Evolutionary conservation across 768 basidiomycete genomes (phyloP).

Genomic region (Tricholoma sp.): DNA sequence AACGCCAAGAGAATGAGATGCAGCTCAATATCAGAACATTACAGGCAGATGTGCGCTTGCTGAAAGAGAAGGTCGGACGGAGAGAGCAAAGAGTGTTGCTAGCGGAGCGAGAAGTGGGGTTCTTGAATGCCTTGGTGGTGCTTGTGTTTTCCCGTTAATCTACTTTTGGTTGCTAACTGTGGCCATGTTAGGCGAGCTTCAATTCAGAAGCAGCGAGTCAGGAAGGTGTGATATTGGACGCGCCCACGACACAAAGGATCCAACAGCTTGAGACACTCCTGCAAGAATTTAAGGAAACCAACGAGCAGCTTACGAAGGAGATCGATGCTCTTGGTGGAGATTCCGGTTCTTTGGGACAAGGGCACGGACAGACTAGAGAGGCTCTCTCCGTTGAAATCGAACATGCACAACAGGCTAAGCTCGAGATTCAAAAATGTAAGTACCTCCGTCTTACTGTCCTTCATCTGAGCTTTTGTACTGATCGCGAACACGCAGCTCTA

Average conservation of each 20-base stretch:
- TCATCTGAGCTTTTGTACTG: background rate
- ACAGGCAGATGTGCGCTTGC: constrained; percentile 27
- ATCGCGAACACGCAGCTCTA: constrained; percentile 32
- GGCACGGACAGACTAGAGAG: constrained; percentile 21
- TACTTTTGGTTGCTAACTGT: background rate
- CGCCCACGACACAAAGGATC: constrained; percentile 37
- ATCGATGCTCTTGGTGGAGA: constrained; percentile 41
- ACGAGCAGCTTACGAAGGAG: constrained; percentile 39
- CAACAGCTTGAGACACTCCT: constrained; percentile 53
- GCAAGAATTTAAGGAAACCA: constrained; percentile 48
- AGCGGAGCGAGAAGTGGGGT: constrained; percentile 59
- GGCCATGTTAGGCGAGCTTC: constrained; percentile 49
- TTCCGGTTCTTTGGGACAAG: constrained; percentile 17
- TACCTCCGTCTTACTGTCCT: background rate
- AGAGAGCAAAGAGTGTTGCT: constrained; percentile 25
- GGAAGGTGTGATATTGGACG: constrained; percentile 22
- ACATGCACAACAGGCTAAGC: constrained; percentile 22
- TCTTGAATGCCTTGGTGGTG: constrained; percentile 63
- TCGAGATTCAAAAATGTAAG: constrained; percentile 38
- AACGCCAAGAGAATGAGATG: constrained; percentile 31
- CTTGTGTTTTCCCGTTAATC: constrained; percentile 17
- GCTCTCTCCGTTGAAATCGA: constrained; percentile 34
- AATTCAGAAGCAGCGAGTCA: constrained; percentile 46
- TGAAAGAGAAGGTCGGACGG: constrained; percentile 33
- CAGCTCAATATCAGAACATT: constrained; percentile 26